Evolutionary conservation across 2,329 filamentous ascomycete species (phyloP).

Genomic region (Dactylonectria macrodidyma): DNA sequence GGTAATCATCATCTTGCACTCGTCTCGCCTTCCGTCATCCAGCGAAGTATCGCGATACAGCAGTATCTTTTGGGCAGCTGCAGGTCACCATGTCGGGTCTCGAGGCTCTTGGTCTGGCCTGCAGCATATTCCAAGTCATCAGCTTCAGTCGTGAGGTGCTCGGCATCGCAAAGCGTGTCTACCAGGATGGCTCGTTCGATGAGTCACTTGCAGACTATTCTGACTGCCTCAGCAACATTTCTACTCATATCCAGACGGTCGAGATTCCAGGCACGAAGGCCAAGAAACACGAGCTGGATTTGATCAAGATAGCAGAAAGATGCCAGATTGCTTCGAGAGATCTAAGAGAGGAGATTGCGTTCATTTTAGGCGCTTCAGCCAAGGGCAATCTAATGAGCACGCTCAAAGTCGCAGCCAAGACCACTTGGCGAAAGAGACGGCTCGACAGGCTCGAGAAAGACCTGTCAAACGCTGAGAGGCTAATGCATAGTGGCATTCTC

Average conservation of each 20-base stretch:
- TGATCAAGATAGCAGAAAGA: slow-evolving; percentile 6
- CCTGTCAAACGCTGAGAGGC: slow-evolving; percentile 14
- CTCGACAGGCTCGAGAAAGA: slow-evolving; percentile 38
- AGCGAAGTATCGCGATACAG: too few species aligned
- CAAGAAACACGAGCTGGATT: slow-evolving; percentile 7
- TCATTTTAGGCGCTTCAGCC: slow-evolving; percentile 13
- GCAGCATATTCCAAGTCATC: slow-evolving; percentile 46
- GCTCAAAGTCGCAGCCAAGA: slow-evolving; percentile 32
- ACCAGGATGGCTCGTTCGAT: slow-evolving; percentile 28
- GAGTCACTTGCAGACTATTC: slow-evolving; percentile 7
- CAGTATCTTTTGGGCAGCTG: too few species aligned
- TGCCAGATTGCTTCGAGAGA: slow-evolving; percentile 18
- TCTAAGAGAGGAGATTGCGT: slow-evolving; percentile 13
- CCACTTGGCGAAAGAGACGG: slow-evolving; percentile 39
- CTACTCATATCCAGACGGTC: not conserved
- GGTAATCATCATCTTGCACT: too few species aligned
- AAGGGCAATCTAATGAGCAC: slow-evolving; percentile 15
- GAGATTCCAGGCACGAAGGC: not conserved
- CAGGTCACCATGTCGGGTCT: slow-evolving; percentile 32
- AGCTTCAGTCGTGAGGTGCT: slow-evolving; percentile 37
- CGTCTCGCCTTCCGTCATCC: too few species aligned
- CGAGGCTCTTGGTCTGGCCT: slow-evolving; percentile 44
- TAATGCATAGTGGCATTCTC: slow-evolving; percentile 27
- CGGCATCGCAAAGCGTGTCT: slow-evolving; percentile 34
- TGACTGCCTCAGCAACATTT: slow-evolving; percentile 2